Base-by-base conservation (phyloP, 208 protist species). In the Trypanosoma avium region DNA sequence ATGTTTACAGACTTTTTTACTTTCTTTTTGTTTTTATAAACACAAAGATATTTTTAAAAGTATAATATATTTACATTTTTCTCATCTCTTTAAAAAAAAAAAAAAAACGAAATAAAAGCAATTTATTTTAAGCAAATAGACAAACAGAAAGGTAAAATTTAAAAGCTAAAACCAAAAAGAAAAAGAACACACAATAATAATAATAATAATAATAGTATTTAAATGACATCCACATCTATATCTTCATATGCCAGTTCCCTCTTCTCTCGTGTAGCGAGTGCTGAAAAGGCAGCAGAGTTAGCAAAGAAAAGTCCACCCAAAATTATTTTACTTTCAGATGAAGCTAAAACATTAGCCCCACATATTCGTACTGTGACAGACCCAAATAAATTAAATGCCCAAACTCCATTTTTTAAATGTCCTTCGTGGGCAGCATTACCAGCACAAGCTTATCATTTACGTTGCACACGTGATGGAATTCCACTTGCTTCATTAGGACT, bases 381-480 rank as follows among this genome's bases (percentile, higher is more conserved):
- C 27, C 67, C 81, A 0, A 49, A 58, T n/a, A 95, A 95, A 60
- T 71, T 95, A 8, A 91, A 93, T 59, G 68, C 69, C 21, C 89
- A 95, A 59, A 80, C 78, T 4, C 70, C 73, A 2, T 86, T 87
- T 73, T 95, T 95, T 49, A 72, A 76, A 47, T 93, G 86, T 38
- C 89, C 89, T 1, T 71, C 69, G 3, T 95, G 89, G 86, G 89
- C 86, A 2, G 84, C 62, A 21, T 71, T 93, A 4, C 89, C 89
- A 4, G 57, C 78, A 0, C 58, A 56, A 8, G 69, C 82, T 9
- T 92, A 79, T 48, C 86, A 95, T 62, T 59, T 95, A 22, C 73
- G 76, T 57, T 91, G 81, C 73, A 70, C 70, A n/a, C 86, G 89
- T 43, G 77, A 75, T 24, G 79, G 77, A 13, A 33, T 65, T 5